A percentile compares a stretch with the other conserved stretches of the same genome.
These are phyloP conservation scores for Eucalyptus regnans DNA, from an alignment of 345 rosid genomes.

Conservation along the genomic window DNA sequence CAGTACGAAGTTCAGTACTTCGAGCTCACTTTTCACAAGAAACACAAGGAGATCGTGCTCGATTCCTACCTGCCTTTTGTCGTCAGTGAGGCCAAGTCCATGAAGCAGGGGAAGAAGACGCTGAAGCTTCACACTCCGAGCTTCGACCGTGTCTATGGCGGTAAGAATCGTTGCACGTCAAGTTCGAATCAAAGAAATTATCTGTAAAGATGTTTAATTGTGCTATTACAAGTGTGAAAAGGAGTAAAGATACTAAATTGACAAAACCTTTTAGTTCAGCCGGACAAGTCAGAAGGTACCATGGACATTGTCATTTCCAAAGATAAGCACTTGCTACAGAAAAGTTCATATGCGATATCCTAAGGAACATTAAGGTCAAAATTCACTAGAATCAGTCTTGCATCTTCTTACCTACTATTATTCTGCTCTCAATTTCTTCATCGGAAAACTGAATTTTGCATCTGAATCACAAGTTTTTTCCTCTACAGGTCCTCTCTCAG, in stretches of 20 bases:
- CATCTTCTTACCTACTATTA: too few relatives aligned
- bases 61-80: conserved; percentile 44
- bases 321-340: too few relatives aligned
- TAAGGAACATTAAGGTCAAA: too few relatives aligned
- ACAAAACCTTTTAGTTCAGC: background rate
- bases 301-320: too few relatives aligned
- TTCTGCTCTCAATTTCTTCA: too few relatives aligned
- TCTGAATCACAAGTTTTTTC: too few relatives aligned
- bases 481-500: too few relatives aligned
- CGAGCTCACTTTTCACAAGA: conserved; percentile 43
- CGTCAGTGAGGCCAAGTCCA: conserved; percentile 19
- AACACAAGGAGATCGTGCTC: conserved; percentile 34
- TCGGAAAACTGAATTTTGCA: too few relatives aligned
- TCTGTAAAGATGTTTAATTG: background rate
- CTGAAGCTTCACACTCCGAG: conserved; percentile 42
- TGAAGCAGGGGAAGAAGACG: conserved; percentile 31
- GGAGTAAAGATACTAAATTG: background rate
- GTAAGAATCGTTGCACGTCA: background rate
- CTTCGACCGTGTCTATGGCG: background rate
- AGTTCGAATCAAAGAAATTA: background rate
- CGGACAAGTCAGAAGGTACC: background rate
- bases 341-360: too few relatives aligned
- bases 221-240: background rate
- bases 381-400: too few relatives aligned
- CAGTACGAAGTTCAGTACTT: conserved; percentile 26